Conservation (phyloP, 2,329 filamentous ascomycete species). For the Trichoderma sp. region DNA sequence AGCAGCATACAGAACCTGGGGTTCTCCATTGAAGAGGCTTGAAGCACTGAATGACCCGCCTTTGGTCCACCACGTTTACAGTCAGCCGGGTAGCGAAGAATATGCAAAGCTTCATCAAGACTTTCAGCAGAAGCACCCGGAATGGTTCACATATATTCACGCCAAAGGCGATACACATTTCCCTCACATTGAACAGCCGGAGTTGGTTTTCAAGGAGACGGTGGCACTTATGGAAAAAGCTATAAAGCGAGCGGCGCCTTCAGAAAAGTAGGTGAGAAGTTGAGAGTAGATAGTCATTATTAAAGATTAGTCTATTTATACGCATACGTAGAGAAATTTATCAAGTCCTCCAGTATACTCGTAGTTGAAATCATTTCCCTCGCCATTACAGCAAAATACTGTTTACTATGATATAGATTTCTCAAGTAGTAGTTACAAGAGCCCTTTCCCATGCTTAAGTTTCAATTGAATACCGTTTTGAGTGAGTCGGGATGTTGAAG, state of each 20-base stretch:
- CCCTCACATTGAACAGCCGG: not conserved
- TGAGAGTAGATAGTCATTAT: not conserved
- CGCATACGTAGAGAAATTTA: not conserved
- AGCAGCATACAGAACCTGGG: not conserved
- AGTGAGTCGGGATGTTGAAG: not conserved
- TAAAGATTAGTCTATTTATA: not conserved
- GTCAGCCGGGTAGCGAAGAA: not conserved
- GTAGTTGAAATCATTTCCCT: not conserved
- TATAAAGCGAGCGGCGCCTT: not conserved
- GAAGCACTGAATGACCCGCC: not conserved
- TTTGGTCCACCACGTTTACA: not conserved
- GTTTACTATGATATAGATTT: not conserved
- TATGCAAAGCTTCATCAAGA: not conserved
- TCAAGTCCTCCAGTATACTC: not conserved
- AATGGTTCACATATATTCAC: not conserved
- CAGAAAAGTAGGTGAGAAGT: not conserved
- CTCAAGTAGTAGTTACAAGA: not conserved
- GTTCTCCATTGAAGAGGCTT: not conserved
- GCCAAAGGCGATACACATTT: not conserved
- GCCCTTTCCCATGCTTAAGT: not conserved
- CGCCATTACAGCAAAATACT: not conserved
- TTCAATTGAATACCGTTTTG: not conserved
- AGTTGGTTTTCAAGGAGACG: not conserved
- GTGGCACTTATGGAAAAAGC: not conserved
- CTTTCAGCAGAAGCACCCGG: not conserved